These are phyloP conservation scores for Vachellia collinsii DNA, from an alignment of 306 rosid genomes.

Conservation along the genomic window DNA sequence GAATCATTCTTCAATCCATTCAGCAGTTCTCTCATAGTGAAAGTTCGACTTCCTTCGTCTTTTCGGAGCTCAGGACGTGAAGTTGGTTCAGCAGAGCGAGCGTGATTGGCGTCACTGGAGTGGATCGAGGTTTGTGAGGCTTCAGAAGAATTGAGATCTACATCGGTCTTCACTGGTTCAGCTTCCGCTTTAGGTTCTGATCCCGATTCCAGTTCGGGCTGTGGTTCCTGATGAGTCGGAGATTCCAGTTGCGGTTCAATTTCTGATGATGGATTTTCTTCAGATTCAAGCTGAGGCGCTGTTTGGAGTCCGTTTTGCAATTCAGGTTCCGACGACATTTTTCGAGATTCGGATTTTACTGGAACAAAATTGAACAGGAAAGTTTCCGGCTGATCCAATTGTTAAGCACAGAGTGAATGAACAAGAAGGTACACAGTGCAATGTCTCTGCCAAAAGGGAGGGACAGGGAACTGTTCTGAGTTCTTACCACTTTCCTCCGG, in stretches of 20 bases:
- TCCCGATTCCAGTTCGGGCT: constrained; percentile 25
- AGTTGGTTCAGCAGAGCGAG: constrained; percentile 20
- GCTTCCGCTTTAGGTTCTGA: constrained; percentile 26
- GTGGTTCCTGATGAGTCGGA: constrained; percentile 11
- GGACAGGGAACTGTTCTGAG: background rate
- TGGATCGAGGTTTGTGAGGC: constrained; percentile 29
- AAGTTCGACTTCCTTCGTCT: constrained; percentile 90
- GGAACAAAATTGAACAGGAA: background rate
- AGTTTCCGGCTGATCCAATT: background rate
- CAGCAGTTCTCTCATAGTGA: constrained; percentile 94
- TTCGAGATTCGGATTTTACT: constrained; percentile 6
- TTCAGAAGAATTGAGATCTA: constrained; percentile 42
- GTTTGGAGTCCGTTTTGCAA: constrained; percentile 32
- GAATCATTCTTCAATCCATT: constrained; percentile 76
- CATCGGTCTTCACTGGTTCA: constrained; percentile 36
- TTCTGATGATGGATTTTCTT: constrained; percentile 8
- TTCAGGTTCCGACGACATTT: constrained; percentile 41
- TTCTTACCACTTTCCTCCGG: background rate
- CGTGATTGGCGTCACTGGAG: constrained; percentile 31
- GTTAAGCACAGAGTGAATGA: background rate
- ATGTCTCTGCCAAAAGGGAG: background rate
- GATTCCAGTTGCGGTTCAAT: background rate
- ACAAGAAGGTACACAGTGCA: background rate
- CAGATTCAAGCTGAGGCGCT: background rate
- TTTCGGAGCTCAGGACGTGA: constrained; percentile 61